These are phyloP conservation scores for Termitomyces titanicus DNA, from an alignment of 768 basidiomycete species.

Conservation along the genomic window DNA sequence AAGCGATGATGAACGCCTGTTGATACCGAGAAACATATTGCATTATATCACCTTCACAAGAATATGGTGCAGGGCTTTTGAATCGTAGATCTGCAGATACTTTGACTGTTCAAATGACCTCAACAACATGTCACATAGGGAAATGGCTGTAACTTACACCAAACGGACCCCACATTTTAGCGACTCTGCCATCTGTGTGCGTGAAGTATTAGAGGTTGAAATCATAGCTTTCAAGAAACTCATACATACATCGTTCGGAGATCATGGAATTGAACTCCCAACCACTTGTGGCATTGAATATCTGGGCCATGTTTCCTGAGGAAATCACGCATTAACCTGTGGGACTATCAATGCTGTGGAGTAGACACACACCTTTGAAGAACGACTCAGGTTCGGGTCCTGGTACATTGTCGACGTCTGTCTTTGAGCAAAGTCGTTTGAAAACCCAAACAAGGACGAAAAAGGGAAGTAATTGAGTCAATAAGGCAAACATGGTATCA, in stretches of 20 bases:
- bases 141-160: neutral
- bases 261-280: slow-evolving; percentile 1
- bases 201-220: neutral
- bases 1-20: neutral
- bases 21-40: neutral
- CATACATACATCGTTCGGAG: neutral
- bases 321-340: neutral
- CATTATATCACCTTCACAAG: neutral
- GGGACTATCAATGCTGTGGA: neutral
- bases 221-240: too few species aligned
- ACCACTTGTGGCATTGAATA: neutral
- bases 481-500: neutral
- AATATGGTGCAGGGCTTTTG: neutral
- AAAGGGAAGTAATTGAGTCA: neutral
- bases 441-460: neutral
- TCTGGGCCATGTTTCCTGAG: neutral
- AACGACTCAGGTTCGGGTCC: neutral
- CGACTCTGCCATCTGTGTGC: slow-evolving; percentile 1
- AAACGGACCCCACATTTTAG: neutral
- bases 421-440: neutral
- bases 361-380: neutral
- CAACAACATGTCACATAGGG: neutral
- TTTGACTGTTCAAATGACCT: neutral
- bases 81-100: neutral
- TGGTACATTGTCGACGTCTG: neutral